Conservation (phyloP, 2,329 filamentous ascomycete genomes). For the Penicillium sp. region DNA sequence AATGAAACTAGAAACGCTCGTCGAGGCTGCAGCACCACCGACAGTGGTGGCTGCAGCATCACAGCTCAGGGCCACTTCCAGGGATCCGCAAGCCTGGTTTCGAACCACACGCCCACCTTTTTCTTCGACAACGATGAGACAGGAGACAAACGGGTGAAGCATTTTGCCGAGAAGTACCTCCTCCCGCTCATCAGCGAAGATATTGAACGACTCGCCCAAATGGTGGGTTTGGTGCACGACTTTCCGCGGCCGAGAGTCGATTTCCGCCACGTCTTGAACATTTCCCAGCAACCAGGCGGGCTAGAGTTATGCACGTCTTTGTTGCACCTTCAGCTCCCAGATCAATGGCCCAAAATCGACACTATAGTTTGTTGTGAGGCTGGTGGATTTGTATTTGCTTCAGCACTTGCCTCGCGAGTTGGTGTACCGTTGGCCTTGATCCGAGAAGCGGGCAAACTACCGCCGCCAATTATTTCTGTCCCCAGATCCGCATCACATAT, state of each 20-base stretch:
- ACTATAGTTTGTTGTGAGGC: conserved; percentile 51
- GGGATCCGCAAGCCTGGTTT: conserved; percentile 9
- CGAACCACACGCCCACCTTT: conserved; percentile 36
- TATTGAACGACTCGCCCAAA: conserved; percentile 43
- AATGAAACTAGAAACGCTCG: conserved; percentile 28
- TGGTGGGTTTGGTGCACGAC: conserved; percentile 46
- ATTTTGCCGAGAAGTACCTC: conserved; percentile 41
- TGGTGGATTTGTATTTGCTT: conserved; percentile 53
- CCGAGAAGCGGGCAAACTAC: conserved; percentile 54
- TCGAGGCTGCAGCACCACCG: neutral
- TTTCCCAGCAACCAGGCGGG: conserved; percentile 48
- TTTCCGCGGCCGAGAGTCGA: conserved; percentile 49
- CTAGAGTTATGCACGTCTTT: conserved; percentile 48
- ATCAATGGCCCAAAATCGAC: conserved; percentile 45
- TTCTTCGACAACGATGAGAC: conserved; percentile 48
- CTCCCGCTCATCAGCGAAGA: conserved; percentile 45
- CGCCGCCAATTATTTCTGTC: conserved; percentile 50
- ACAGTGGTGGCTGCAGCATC: neutral
- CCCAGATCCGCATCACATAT: conserved; percentile 49
- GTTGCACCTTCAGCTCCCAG: conserved; percentile 42
- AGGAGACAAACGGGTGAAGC: conserved; percentile 35
- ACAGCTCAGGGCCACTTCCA: conserved; percentile 6
- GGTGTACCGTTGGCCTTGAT: conserved; percentile 46
- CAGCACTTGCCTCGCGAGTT: conserved; percentile 43
- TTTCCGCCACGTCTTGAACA: conserved; percentile 55